Base-by-base conservation (phyloP, 768 basidiomycete species). In the Tricholomella constricta region DNA sequence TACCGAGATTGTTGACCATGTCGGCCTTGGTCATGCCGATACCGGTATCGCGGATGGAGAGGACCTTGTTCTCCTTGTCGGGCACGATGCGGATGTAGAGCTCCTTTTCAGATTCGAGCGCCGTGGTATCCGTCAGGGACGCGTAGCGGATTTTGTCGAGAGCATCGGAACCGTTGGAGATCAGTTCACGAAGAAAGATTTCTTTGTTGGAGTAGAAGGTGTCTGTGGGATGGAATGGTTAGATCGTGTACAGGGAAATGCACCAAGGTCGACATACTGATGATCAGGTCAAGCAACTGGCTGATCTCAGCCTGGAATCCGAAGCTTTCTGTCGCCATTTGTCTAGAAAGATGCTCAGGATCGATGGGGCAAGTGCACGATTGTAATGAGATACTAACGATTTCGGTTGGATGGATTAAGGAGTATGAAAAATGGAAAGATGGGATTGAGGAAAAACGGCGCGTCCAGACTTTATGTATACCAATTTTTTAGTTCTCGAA, bases 191-290 rank as follows among this genome's bases (percentile, higher is more conserved):
- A 63, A 99, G 88, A 86, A 98, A 98, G 74, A 99, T 98, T 78
- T 98, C 96, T 83, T 99, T 99, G 88, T 99, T 98, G 57, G 94
- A 97, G 86, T 98, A 99, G 87, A 98, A 98, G 58, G 96, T 98
- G 82, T 98, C 91, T 92, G 60, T n/a, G 9, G 41, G 45, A 12
- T 14, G 48, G 6, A 29, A 44, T 44, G 19, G 32, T 64, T 45
- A 61, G 48, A 51, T 53, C 45, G 29, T 37, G 41, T 15, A 4
- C 37, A 31, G 23, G 27, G 34, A n/a, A 27, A 10, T 22, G 19
- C 37, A 20, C 15, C 29, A 51, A 56, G 43, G 55, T 40, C 48
- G 10, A 75, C 90, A 54, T 67, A 93, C 91, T 98, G 84, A 98
- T 98, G 81, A 98, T 98, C 69, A 98, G 78, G 81, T 98, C 96